phyloP scores from a whole-genome alignment of 345 rosid genomes.

The Combretum micranthum region DNA sequence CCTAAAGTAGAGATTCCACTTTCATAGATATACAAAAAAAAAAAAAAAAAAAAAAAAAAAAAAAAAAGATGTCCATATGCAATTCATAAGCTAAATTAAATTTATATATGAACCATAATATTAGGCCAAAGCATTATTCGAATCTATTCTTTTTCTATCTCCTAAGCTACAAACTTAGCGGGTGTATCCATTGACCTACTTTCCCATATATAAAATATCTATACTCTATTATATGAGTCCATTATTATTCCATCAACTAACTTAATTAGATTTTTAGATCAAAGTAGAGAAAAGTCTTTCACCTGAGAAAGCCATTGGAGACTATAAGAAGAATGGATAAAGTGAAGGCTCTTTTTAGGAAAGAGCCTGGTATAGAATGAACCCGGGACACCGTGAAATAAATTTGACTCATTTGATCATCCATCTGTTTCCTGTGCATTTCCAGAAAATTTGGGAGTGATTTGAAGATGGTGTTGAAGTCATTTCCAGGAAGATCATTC shows the following conservation, averaged over 20 bases:
- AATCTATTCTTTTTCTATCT: too few relatives aligned
- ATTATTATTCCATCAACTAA: not conserved
- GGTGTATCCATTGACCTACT: too few relatives aligned
- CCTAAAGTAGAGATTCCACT: too few relatives aligned
- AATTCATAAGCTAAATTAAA: too few relatives aligned
- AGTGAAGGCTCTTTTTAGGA: constrained; percentile 21
- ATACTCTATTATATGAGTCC: not conserved
- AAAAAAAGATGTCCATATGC: too few relatives aligned
- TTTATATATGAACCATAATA: too few relatives aligned
- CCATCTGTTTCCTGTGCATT: constrained; percentile 12
- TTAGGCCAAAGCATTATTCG: too few relatives aligned
- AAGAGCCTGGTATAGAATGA: constrained; percentile 52
- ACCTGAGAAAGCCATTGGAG: constrained; percentile 54
- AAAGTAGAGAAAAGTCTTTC: not conserved
- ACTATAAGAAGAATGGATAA: constrained; percentile 40
- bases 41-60: too few relatives aligned
- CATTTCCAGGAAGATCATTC: constrained; percentile 48
- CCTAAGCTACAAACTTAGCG: too few relatives aligned
- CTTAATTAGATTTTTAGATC: not conserved
- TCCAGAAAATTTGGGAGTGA: constrained; percentile 18
- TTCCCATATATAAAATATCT: too few relatives aligned
- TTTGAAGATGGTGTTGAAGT: constrained; percentile 39
- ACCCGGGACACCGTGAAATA: constrained; percentile 33
- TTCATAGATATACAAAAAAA: too few relatives aligned
- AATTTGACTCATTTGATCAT: constrained; percentile 5